These are phyloP conservation scores for Mortierella sp. DNA, from an alignment of 371 early-diverging fungal genomes.

Conservation along the genomic window DNA sequence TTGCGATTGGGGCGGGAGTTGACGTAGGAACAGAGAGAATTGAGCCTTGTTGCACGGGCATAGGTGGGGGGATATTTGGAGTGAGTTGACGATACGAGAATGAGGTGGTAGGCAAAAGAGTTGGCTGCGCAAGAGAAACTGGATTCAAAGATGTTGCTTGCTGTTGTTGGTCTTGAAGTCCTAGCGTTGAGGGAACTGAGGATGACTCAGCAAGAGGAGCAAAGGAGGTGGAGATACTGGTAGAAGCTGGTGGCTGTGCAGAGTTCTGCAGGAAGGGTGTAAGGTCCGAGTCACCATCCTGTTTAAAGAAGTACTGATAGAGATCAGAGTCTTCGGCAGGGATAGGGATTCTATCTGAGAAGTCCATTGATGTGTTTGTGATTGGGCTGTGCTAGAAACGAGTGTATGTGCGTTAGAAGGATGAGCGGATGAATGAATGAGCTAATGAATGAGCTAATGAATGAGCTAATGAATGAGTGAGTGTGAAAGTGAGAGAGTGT, in stretches of 20 bases:
- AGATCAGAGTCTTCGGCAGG: constrained; percentile 7
- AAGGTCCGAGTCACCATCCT: constrained; percentile 4
- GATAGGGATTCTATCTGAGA: constrained; percentile 1
- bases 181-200: background rate
- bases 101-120: constrained; percentile 23
- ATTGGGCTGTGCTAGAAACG: too few relatives aligned
- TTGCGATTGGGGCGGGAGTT: background rate
- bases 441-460: too few relatives aligned
- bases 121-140: constrained; percentile 14
- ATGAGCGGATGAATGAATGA: too few relatives aligned
- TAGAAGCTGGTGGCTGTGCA: background rate
- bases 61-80: constrained; percentile 24
- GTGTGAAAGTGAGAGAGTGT: too few relatives aligned
- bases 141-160: background rate
- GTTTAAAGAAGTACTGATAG: constrained; percentile 6
- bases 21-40: background rate
- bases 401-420: too few relatives aligned
- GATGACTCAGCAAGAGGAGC: background rate
- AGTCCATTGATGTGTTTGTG: background rate
- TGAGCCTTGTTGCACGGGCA: constrained; percentile 13
- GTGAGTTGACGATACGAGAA: constrained; percentile 33
- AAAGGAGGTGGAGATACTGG: background rate
- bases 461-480: too few relatives aligned
- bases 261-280: constrained; percentile 1
- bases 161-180: background rate